Conservation (phyloP, 495 filamentous ascomycete species). For the Aspergillus biplanus region DNA sequence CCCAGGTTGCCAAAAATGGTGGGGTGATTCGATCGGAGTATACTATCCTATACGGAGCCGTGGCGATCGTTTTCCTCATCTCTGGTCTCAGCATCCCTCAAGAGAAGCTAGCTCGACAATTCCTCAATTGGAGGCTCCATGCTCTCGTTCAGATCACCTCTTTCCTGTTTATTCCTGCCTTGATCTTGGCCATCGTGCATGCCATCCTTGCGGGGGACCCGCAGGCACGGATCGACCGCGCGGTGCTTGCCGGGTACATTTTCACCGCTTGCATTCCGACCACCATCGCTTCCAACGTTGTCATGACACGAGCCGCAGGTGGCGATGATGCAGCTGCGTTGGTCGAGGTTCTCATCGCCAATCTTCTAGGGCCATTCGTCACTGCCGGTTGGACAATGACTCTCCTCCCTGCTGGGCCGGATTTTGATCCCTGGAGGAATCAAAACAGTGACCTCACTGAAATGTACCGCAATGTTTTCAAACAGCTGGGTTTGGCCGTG, state of each 20-base stretch:
- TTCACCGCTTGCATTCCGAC: constrained; percentile 60
- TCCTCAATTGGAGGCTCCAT: constrained; percentile 57
- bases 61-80: constrained; percentile 58
- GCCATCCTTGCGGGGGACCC: constrained; percentile 51
- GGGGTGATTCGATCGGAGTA: constrained; percentile 57
- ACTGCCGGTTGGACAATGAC: constrained; percentile 56
- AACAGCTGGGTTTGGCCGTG: constrained; percentile 55
- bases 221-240: constrained; percentile 45
- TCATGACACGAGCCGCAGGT: constrained; percentile 58
- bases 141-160: constrained; percentile 53
- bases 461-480: constrained; percentile 57
- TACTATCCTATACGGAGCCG: constrained; percentile 56
- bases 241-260: constrained; percentile 57
- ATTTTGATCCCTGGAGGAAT: constrained; percentile 50
- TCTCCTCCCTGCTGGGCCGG: constrained; percentile 44
- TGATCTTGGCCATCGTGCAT: constrained; percentile 50
- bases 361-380: constrained; percentile 55
- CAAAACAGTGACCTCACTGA: constrained; percentile 46
- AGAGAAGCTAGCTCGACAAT: constrained; percentile 52
- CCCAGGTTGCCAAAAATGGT: constrained; percentile 56
- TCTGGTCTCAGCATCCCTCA: constrained; percentile 57
- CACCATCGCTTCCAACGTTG: constrained; percentile 61
- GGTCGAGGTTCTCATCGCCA: constrained; percentile 59
- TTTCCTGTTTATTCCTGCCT: constrained; percentile 54
- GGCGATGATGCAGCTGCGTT: constrained; percentile 59